Evolutionary conservation across 2,329 filamentous ascomycete species (phyloP), one percentile per base, ranked within the genome.

Genomic region (Cladophialophora carrionii): DNA sequence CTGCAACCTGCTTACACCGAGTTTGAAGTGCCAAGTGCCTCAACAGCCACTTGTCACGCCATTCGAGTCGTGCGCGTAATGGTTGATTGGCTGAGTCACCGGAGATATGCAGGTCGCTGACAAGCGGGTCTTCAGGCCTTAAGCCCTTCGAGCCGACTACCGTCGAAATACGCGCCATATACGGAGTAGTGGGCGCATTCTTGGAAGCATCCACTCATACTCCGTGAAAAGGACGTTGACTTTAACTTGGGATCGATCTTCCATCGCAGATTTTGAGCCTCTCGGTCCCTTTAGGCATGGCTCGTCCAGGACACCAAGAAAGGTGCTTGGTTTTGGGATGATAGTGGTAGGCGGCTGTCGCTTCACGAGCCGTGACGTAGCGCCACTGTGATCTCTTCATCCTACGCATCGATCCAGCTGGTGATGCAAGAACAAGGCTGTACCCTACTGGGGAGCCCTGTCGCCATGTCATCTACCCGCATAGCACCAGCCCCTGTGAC

Each of bases 1-100:
- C 56, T 58, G 56, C 43, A 49, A 22, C 43, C 46, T 51, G 41
- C 56, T 58, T 37, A 58, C 56, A 58, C 20, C 41, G 14, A 34
- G 26, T 43, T 6, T 26, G 9, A 26, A 26, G 48, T 22, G 43
- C 29, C n/a, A 49, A 26, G 46, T 24, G 29, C 26, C 43, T 46
- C 56, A 51, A 31, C 8, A n/a, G 37, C 37, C 14, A 17, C 7
- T 43, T 43, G 37, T 7, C 37, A 43, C 17, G 7, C 14, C 37
- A n/a, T 43, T 17, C 37, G 37, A 6, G 37, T n/a, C 14, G 37
- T 7, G 37, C 37, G 5, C 17, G 14, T 7, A 6, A 41, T 10
- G 17, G n/a, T 5, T 43, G 37, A 43, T 43, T 43, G 37, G 37
- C 37, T 43, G 37, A 2, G 5, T n/a, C 6, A 1, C 22, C 37